Conservation (phyloP, 495 filamentous ascomycete genomes). For the Talaromyces borbonicus region DNA sequence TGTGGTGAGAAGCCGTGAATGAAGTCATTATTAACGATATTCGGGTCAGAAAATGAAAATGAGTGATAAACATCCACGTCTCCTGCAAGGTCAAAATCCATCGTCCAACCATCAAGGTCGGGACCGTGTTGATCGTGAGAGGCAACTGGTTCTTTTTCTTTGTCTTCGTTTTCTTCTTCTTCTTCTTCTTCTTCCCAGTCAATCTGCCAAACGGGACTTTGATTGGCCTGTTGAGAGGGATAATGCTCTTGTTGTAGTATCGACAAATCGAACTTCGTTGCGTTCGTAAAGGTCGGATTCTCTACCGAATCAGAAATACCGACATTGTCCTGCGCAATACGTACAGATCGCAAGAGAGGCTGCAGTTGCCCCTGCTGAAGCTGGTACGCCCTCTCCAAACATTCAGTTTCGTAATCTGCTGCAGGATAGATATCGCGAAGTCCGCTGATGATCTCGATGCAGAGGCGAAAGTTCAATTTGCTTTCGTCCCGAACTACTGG, state of each 20-base stretch:
- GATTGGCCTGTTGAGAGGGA: not conserved
- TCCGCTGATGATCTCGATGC: constrained; percentile 66
- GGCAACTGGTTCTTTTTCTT: no score
- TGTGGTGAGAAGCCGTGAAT: not conserved
- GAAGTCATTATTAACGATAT: not conserved
- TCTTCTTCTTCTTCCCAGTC: not conserved
- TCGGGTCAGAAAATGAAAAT: not conserved
- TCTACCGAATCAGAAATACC: constrained; percentile 4
- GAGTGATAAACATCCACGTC: not conserved
- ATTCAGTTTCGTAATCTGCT: constrained; percentile 69
- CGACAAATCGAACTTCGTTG: constrained; percentile 25
- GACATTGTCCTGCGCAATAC: constrained; percentile 7
- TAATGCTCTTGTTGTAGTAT: not conserved
- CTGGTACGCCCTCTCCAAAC: constrained; percentile 69
- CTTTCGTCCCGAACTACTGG: constrained; percentile 53
- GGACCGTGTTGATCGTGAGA: not conserved
- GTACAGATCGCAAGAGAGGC: constrained; percentile 3
- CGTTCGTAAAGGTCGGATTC: constrained; percentile 22
- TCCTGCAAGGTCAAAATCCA: not conserved
- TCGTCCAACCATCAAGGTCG: not conserved
- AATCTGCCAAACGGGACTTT: not conserved
- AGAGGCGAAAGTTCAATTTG: constrained; percentile 64
- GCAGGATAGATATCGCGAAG: constrained; percentile 75
- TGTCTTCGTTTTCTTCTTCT: no score
- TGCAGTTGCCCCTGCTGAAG: constrained; percentile 28